A percentile compares a stretch with the other conserved stretches of the same genome.
Conservation (phyloP, 106 monocot species). For the Alisma plantagoaquatica region DNA sequence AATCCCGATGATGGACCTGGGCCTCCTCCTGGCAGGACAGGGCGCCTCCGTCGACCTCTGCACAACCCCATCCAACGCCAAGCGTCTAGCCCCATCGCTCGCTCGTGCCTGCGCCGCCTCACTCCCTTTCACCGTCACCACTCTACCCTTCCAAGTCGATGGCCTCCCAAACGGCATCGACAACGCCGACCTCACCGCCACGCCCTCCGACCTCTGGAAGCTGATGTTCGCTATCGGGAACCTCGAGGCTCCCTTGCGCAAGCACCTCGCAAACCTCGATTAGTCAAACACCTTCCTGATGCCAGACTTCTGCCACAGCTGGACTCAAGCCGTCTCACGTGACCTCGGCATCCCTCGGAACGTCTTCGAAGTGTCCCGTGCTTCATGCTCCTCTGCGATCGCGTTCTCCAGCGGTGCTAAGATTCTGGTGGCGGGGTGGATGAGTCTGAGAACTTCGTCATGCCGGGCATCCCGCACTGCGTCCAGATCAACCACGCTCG, state of each 20-base stretch:
- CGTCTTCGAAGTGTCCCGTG: conserved; percentile 28
- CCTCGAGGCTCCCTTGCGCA: conserved; percentile 8
- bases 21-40: conserved; percentile 30
- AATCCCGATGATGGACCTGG: conserved; percentile 55
- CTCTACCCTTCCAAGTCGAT: conserved; percentile 28
- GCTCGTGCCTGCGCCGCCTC: conserved; percentile 1
- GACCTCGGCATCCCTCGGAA: conserved; percentile 25
- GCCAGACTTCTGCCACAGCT: conserved; percentile 24
- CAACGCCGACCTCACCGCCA: conserved; percentile 14
- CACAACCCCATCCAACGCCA: conserved; percentile 39
- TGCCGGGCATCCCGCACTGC: conserved; percentile 34
- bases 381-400: conserved; percentile 6
- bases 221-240: conserved; percentile 5
- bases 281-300: conserved; percentile 30
- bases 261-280: conserved; percentile 14
- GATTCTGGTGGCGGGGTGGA: conserved; percentile 2
- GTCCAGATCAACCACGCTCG: too few relatives aligned
- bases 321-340: conserved; percentile 19
- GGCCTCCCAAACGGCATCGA: conserved; percentile 46
- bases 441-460: conserved; percentile 12
- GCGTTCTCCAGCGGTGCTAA: neutral
- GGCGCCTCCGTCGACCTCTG: conserved; percentile 35
- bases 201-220: neutral
- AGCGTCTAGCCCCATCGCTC: conserved; percentile 18
- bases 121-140: conserved; percentile 14